Conservation (phyloP, 2,329 filamentous ascomycete genomes). For the Alternaria ethzedia region DNA sequence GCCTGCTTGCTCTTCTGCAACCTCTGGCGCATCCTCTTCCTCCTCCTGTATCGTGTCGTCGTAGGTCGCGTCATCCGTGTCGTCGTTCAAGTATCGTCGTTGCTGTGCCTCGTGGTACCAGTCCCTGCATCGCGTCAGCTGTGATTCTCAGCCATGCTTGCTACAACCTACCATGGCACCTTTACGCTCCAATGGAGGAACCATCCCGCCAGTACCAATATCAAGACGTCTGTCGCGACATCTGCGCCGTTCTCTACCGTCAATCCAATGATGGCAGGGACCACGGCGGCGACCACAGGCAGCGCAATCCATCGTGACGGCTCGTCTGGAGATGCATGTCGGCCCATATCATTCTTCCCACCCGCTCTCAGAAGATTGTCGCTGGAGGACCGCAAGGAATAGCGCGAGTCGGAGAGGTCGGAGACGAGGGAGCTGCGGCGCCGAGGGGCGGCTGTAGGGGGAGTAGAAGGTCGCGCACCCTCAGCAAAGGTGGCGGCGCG, state of each 20-base stretch:
- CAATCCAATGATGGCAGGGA: constrained; percentile 84
- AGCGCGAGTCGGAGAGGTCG: constrained; percentile 74
- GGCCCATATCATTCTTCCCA: constrained; percentile 38
- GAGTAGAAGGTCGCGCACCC: constrained; percentile 29
- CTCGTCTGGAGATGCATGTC: constrained; percentile 53
- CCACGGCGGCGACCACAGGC: constrained; percentile 81
- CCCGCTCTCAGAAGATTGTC: constrained; percentile 69
- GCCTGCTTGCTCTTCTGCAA: constrained; percentile 14
- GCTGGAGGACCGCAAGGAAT: constrained; percentile 68
- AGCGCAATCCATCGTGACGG: constrained; percentile 76
- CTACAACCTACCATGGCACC: constrained; percentile 73
- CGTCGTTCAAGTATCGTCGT: constrained; percentile 36
- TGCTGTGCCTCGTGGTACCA: constrained; percentile 61
- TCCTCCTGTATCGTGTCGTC: constrained; percentile 40
- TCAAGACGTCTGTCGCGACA: constrained; percentile 82
- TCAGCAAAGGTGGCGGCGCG: constrained; percentile 45
- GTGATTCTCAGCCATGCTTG: neutral
- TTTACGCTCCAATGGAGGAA: constrained; percentile 94
- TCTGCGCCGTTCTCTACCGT: constrained; percentile 84
- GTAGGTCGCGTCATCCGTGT: constrained; percentile 21
- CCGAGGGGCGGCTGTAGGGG: constrained; percentile 42
- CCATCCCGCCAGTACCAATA: constrained; percentile 79
- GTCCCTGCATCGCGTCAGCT: constrained; percentile 46
- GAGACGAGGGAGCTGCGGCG: constrained; percentile 81
- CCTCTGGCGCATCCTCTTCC: constrained; percentile 31